phyloP scores from a whole-genome alignment of 129 eudicot species.

The Artemisia annua region DNA sequence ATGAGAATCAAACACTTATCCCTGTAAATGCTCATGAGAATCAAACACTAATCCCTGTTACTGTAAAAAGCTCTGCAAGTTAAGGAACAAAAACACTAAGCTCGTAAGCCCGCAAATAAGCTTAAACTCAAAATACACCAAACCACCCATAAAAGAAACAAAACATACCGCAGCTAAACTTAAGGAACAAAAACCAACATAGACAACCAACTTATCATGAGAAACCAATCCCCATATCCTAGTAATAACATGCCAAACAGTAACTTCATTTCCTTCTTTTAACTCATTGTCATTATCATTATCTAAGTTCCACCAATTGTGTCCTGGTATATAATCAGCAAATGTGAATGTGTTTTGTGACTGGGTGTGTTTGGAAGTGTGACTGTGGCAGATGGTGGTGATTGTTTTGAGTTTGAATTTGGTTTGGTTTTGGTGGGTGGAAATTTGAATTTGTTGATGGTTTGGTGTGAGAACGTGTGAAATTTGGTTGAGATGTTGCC shows the following conservation, averaged over 20 bases:
- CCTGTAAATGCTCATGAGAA: too few relatives aligned
- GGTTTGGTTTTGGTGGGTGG: constrained; percentile 12
- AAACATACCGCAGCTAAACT: constrained; percentile 62
- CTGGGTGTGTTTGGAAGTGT: not conserved
- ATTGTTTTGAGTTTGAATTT: not conserved
- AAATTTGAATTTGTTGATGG: not conserved
- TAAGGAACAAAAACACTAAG: too few relatives aligned
- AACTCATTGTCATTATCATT: constrained; percentile 1
- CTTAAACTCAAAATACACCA: not conserved
- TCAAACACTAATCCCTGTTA: too few relatives aligned
- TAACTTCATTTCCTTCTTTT: constrained; percentile 25
- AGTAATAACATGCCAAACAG: constrained; percentile 41
- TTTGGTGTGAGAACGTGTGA: not conserved
- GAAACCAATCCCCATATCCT: constrained; percentile 54
- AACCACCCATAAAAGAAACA: not conserved
- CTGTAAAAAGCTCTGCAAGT: too few relatives aligned
- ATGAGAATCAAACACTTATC: too few relatives aligned
- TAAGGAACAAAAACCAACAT: constrained; percentile 49
- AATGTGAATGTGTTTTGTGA: constrained; percentile 1
- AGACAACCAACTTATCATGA: constrained; percentile 45
- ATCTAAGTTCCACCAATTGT: constrained; percentile 61
- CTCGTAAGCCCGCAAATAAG: not conserved
- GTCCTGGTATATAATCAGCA: constrained; percentile 37
- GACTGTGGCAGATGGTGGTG: constrained; percentile 12
- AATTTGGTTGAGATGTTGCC: constrained; percentile 28